A percentile compares a stretch with the other conserved stretches of the same genome.
phyloP scores from a whole-genome alignment of 2,329 filamentous ascomycete species.

The Diaporthe sp. region DNA sequence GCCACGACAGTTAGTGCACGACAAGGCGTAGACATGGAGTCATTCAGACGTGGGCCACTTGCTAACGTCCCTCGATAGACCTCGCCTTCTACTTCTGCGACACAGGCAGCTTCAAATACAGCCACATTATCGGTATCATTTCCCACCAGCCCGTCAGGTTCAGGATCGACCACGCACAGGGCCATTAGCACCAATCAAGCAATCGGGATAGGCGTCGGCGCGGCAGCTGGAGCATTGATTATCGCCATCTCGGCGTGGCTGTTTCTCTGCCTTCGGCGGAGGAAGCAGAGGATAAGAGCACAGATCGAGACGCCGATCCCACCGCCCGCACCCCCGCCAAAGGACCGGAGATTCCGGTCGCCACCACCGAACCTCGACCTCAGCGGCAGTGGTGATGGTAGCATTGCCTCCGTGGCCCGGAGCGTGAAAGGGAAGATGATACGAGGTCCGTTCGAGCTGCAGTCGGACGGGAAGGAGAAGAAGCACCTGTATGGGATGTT shows the following conservation, averaged over 20 bases:
- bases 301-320: conserved; percentile 31
- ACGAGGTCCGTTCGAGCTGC: conserved; percentile 39
- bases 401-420: conserved; percentile 26
- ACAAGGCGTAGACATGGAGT: not conserved
- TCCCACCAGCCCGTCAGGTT: conserved; percentile 5
- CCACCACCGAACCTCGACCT: conserved; percentile 22
- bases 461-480: conserved; percentile 12
- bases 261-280: conserved; percentile 44
- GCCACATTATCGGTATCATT: not conserved
- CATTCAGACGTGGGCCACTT: not conserved
- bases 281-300: conserved; percentile 38
- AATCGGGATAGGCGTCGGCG: conserved; percentile 47
- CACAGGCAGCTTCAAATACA: not conserved
- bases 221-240: conserved; percentile 43
- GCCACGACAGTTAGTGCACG: conserved; percentile 28
- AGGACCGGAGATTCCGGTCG: conserved; percentile 21
- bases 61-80: not conserved
- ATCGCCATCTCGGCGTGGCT: conserved; percentile 40
- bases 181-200: conserved; percentile 43
- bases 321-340: conserved; percentile 32
- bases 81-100: not conserved
- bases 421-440: conserved; percentile 27
- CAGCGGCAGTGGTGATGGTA: conserved; percentile 4
- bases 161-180: conserved; percentile 29
- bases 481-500: conserved; percentile 17